These are phyloP conservation scores for Stromatinia cepivora DNA, from an alignment of 2,329 filamentous ascomycete species.

Conservation along the genomic window DNA sequence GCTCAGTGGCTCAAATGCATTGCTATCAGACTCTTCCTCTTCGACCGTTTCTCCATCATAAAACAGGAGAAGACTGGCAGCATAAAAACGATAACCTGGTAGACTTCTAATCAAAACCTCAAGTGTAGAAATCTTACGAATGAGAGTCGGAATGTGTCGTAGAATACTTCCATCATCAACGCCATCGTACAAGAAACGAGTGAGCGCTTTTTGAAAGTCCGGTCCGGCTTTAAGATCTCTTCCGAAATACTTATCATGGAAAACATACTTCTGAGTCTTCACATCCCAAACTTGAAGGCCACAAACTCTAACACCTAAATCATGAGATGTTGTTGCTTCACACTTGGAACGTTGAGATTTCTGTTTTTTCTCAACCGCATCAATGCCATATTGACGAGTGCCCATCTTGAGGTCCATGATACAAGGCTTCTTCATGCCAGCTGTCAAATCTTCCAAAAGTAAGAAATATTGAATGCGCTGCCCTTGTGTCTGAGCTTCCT, in stretches of 20 bases:
- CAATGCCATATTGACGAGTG: conserved; percentile 92
- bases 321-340: conserved; percentile 83
- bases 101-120: conserved; percentile 80
- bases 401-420: conserved; percentile 99
- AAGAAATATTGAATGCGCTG: conserved; percentile 88
- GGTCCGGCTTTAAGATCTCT: conserved; percentile 81
- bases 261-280: conserved; percentile 79
- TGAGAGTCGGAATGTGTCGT: conserved; percentile 81
- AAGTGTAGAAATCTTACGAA: conserved; percentile 79
- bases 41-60: conserved; percentile 80
- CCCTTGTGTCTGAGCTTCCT: conserved; percentile 67
- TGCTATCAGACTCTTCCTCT: conserved; percentile 48
- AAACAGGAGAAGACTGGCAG: conserved; percentile 89
- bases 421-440: conserved; percentile 93
- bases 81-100: conserved; percentile 90
- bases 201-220: conserved; percentile 87
- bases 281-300: conserved; percentile 96
- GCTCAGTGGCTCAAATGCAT: conserved; percentile 44
- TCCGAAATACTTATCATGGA: conserved; percentile 97
- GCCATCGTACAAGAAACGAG: conserved; percentile 88
- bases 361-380: conserved; percentile 88
- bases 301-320: conserved; percentile 90
- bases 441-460: conserved; percentile 89
- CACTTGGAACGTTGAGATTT: conserved; percentile 92
- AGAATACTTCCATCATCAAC: conserved; percentile 76